Base-by-base conservation (phyloP, 495 filamentous ascomycete genomes). In the Penicillium coffeae region DNA sequence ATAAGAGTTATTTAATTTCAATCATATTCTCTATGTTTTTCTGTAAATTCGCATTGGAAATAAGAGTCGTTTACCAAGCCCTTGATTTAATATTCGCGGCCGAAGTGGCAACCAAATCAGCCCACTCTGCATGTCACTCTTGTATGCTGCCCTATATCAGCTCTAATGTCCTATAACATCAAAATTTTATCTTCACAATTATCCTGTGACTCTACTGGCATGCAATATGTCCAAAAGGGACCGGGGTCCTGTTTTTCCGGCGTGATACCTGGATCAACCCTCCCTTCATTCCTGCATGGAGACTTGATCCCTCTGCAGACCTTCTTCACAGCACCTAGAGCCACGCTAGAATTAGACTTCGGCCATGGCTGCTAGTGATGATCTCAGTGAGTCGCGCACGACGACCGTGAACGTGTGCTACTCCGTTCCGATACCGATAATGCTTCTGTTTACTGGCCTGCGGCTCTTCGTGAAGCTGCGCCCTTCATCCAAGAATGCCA, bases 391-490 rank as follows among this genome's bases (percentile, higher is more conserved):
- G 25, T 56, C 49, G 10, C 46, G 50, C 3, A 46, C 50, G 2
- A 38, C 21, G 14, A 52, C 42, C 5, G 45, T 60, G 14, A 32
- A 19, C 8, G 34, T 53, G 5, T 43, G 57, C 27, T 60, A 60
- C 19, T 44, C 51, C 3, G 44, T 56, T 15, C 53, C 57, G 19
- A 60, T 60, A 38, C 57, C 57, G 1, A 21, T 60, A 2, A 49
- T 56, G 38, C 38, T 60, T 2, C 14, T 52, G 20, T 42, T 48
- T 35, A 60, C 57, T 7, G 40, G 46, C 4, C 30, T 56, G 37
- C 57, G 57, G 13, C 38, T 60, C 21, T 56, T 47, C 32, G 50
- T 42, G 2, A 50, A 56, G 36, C 40, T 42, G 18, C 38, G 53
- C n/a, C 49, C 38, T 16, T 37, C 44, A 5, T 47, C 44, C 14